Conservation (phyloP, 345 rosid genomes). For the Aurinia saxatilis region DNA sequence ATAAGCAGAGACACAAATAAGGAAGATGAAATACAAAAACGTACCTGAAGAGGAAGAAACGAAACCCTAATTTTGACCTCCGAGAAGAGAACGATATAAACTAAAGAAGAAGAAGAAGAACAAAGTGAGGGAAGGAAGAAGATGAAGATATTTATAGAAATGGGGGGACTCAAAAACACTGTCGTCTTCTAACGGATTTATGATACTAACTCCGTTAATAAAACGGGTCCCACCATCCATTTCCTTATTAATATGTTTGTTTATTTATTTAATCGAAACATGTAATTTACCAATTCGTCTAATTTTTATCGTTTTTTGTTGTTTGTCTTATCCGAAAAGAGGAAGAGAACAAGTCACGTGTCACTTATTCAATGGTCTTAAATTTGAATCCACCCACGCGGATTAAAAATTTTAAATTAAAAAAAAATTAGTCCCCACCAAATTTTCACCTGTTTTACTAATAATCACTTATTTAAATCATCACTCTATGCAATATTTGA, state of each 20-base stretch:
- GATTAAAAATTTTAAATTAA: not conserved
- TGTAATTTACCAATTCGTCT: conserved; percentile 1
- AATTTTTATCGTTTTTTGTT: not conserved
- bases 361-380: not conserved
- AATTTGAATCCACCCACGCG: not conserved
- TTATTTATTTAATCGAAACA: not conserved
- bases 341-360: conserved; percentile 1
- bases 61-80: conserved; percentile 24
- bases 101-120: not conserved
- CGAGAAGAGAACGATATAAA: not conserved
- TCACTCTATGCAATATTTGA: not conserved
- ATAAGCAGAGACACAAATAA: not conserved
- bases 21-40: not conserved
- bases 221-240: conserved; percentile 18
- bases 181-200: conserved; percentile 20
- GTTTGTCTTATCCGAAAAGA: not conserved
- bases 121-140: conserved; percentile 4
- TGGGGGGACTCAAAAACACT: conserved; percentile 19
- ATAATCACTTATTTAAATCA: not conserved
- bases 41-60: conserved; percentile 23
- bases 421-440: conserved; percentile 1
- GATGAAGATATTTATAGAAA: conserved; percentile 28
- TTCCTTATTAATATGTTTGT: not conserved
- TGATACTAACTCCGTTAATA: conserved; percentile 22
- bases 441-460: conserved; percentile 19